Conservation (phyloP, 805 yeast species). For the Hanseniaspora jakobsenii region DNA sequence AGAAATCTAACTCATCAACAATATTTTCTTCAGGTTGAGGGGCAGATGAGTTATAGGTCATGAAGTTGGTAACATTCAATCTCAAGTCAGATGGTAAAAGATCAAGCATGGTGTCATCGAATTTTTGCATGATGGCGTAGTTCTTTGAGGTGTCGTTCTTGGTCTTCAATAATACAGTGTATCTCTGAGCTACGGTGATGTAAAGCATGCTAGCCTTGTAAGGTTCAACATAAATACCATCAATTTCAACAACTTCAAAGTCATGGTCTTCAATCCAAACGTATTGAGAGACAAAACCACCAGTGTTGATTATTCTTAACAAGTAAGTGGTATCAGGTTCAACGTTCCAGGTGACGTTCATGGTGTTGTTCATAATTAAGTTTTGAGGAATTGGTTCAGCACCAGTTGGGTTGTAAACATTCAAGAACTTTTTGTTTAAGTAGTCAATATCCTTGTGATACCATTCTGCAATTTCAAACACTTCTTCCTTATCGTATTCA, state of each 20-base stretch:
- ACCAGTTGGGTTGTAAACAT: constrained; percentile 82
- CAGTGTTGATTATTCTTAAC: constrained; percentile 68
- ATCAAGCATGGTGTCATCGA: constrained; percentile 81
- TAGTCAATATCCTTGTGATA: constrained; percentile 52
- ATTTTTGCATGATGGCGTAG: constrained; percentile 69
- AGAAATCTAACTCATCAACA: constrained; percentile 39
- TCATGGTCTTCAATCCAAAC: constrained; percentile 80
- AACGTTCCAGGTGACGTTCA: constrained; percentile 63
- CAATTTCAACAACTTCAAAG: constrained; percentile 79
- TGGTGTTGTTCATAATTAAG: constrained; percentile 69
- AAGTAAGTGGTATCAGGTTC: constrained; percentile 78
- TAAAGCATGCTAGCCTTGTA: constrained; percentile 59
- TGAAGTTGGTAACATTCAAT: constrained; percentile 62
- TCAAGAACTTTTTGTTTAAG: constrained; percentile 46
- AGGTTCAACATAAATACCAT: constrained; percentile 76
- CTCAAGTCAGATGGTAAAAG: constrained; percentile 48
- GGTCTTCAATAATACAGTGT: constrained; percentile 65
- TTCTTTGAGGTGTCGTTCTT: constrained; percentile 51
- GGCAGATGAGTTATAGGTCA: constrained; percentile 44
- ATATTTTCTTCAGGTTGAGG: constrained; percentile 30
- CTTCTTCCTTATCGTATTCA: constrained; percentile 69
- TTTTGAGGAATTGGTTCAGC: constrained; percentile 92
- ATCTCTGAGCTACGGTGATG: constrained; percentile 86
- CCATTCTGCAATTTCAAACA: constrained; percentile 70
- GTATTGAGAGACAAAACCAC: constrained; percentile 86